Conservation (phyloP, 768 basidiomycete genomes). For the Boletus sp. region DNA sequence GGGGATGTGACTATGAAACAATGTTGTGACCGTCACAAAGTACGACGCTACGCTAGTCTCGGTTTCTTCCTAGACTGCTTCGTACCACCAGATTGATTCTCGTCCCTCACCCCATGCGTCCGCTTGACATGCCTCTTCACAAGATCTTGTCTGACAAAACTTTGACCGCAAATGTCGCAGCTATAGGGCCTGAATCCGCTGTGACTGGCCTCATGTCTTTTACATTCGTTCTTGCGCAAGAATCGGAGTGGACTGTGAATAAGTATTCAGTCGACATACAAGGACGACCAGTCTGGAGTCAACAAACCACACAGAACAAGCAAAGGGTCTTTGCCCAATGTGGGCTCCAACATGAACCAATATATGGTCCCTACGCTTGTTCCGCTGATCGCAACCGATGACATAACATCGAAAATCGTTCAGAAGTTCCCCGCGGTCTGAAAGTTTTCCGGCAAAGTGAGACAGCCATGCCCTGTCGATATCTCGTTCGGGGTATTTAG, state of each 20-base stretch:
- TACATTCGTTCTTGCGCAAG: slow-evolving; percentile 74
- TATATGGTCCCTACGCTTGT: slow-evolving; percentile 74
- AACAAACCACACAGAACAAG: slow-evolving; percentile 62
- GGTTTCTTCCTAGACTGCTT: slow-evolving; percentile 27
- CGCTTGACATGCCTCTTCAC: slow-evolving; percentile 62
- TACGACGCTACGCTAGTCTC: slow-evolving; percentile 10
- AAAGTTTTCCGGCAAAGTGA: slow-evolving; percentile 65
- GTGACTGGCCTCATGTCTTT: slow-evolving; percentile 69
- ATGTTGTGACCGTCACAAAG: slow-evolving; percentile 3
- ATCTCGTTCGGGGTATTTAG: slow-evolving; percentile 51
- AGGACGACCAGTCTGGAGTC: background rate
- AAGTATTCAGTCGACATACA: slow-evolving; percentile 10
- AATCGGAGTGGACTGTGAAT: slow-evolving; percentile 54
- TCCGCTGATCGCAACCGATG: slow-evolving; percentile 59
- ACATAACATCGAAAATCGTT: slow-evolving; percentile 69
- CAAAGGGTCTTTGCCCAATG: slow-evolving; percentile 63
- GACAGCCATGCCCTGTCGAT: slow-evolving; percentile 65
- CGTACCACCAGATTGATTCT: slow-evolving; percentile 28
- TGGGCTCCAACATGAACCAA: slow-evolving; percentile 72
- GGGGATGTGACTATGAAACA: slow-evolving; percentile 16
- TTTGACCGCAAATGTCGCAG: slow-evolving; percentile 54
- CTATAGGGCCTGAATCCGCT: slow-evolving; percentile 54
- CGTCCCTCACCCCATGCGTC: slow-evolving; percentile 43
- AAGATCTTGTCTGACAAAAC: slow-evolving; percentile 66
- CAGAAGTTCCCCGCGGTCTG: slow-evolving; percentile 52